Percentiles rank a stretch among this genome's conserved stretches.
Evolutionary conservation across 139 green algal genomes (phyloP).

Genomic region (Coelastrella sp.): DNA sequence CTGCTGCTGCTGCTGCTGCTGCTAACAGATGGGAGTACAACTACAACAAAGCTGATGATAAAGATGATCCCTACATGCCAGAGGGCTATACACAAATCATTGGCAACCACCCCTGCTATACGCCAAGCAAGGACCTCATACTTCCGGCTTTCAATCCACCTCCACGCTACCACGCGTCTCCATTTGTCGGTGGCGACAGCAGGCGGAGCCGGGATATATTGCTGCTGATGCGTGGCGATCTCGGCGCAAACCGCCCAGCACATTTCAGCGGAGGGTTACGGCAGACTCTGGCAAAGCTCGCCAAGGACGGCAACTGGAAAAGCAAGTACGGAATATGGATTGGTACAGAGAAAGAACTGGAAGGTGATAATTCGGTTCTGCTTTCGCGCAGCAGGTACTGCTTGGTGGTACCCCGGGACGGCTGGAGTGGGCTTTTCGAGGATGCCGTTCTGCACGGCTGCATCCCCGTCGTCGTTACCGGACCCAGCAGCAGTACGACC

Average conservation of each 20-base stretch:
- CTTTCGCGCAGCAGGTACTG: constrained; percentile 61
- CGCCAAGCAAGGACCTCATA: constrained; percentile 66
- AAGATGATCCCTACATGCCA: constrained; percentile 29
- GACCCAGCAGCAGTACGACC: background rate
- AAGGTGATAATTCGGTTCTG: constrained; percentile 47
- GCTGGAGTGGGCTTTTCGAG: constrained; percentile 69
- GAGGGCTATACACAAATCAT: constrained; percentile 47
- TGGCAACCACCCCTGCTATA: constrained; percentile 60
- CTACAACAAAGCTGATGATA: constrained; percentile 27
- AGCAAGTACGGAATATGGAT: constrained; percentile 39
- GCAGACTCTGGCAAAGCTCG: constrained; percentile 38
- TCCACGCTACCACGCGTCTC: constrained; percentile 17
- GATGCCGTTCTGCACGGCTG: constrained; percentile 80
- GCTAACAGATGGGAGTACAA: constrained; percentile 17
- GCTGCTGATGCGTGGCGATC: constrained; percentile 21
- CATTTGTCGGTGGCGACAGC: constrained; percentile 34
- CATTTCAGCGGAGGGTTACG: constrained; percentile 55
- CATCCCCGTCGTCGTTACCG: constrained; percentile 75
- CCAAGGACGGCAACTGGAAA: constrained; percentile 8
- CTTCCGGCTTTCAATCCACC: constrained; percentile 60
- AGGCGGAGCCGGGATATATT: constrained; percentile 25
- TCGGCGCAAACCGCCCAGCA: background rate
- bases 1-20: no score
- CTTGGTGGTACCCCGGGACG: constrained; percentile 69
- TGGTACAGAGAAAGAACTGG: constrained; percentile 5